Evolutionary conservation across 768 basidiomycete genomes (phyloP).

Genomic region (Rhizopogon vinicolor): DNA sequence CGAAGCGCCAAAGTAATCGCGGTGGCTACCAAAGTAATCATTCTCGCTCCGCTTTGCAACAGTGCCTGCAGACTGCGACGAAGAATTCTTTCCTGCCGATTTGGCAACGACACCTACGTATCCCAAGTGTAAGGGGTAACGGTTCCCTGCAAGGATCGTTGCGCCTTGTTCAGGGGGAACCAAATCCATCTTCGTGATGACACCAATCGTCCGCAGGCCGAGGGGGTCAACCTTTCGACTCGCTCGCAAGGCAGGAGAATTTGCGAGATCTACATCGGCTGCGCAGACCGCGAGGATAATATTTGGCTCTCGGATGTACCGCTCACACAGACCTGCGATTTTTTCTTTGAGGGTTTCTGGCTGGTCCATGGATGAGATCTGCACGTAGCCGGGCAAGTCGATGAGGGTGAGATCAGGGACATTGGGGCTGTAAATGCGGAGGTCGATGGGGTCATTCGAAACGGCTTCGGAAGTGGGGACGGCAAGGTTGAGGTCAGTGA

Average conservation of each 20-base stretch:
- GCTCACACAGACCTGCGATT: conserved; percentile 84
- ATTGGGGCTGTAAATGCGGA: conserved; percentile 92
- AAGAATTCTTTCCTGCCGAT: conserved; percentile 51
- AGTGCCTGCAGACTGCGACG: conserved; percentile 43
- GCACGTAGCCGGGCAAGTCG: conserved; percentile 96
- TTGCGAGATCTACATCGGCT: conserved; percentile 97
- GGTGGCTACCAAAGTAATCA: conserved; percentile 63
- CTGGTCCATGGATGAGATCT: conserved; percentile 92
- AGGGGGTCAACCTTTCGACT: conserved; percentile 93
- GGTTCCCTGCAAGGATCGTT: conserved; percentile 75
- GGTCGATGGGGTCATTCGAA: conserved; percentile 92
- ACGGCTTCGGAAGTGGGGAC: conserved; percentile 89
- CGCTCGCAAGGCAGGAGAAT: conserved; percentile 92
- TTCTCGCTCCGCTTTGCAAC: conserved; percentile 54
- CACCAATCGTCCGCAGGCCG: conserved; percentile 93
- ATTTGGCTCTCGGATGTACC: conserved; percentile 99
- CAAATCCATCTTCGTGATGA: conserved; percentile 98
- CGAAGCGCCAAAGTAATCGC: conserved; percentile 55
- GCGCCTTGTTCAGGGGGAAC: conserved; percentile 84
- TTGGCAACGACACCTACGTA: conserved; percentile 97
- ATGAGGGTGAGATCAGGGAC: conserved; percentile 98
- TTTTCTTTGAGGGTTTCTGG: conserved; percentile 93
- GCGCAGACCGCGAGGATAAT: conserved; percentile 98
- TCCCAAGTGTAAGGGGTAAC: conserved; percentile 96
- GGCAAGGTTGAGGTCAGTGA: conserved; percentile 93